Evolutionary conservation across 345 rosid species (phyloP).

Genomic region (Balakata baccata): DNA sequence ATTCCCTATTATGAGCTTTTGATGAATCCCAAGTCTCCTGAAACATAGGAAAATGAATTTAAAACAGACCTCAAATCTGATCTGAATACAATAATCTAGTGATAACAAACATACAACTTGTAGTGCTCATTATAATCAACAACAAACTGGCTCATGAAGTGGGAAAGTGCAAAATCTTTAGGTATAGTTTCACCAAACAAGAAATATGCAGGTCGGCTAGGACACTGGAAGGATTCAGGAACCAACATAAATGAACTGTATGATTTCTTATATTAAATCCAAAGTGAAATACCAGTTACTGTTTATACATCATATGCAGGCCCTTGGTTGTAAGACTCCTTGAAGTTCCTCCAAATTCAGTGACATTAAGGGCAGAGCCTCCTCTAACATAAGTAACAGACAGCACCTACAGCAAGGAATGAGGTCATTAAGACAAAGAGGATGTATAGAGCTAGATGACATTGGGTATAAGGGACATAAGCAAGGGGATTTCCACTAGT

Average conservation of each 20-base stretch:
- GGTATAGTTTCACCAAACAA: background rate
- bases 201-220: background rate
- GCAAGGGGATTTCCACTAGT: background rate
- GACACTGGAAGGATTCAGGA: background rate
- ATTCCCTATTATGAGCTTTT: background rate
- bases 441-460: background rate
- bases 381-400: constrained; percentile 68
- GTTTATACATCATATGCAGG: constrained; percentile 56
- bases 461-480: background rate
- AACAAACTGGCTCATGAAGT: background rate
- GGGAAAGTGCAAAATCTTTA: background rate
- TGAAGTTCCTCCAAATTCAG: constrained; percentile 81
- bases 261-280: background rate
- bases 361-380: constrained; percentile 46
- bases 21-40: background rate
- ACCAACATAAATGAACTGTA: background rate
- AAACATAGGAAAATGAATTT: background rate
- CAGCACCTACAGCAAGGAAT: constrained; percentile 51
- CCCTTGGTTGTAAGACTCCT: constrained; percentile 85
- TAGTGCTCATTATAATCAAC: background rate
- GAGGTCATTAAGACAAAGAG: background rate
- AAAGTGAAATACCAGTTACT: background rate
- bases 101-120: background rate
- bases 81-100: background rate
- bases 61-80: background rate